phyloP scores from a whole-genome alignment of 2,329 filamentous ascomycete genomes.

The Aureobasidium melanogenum region DNA sequence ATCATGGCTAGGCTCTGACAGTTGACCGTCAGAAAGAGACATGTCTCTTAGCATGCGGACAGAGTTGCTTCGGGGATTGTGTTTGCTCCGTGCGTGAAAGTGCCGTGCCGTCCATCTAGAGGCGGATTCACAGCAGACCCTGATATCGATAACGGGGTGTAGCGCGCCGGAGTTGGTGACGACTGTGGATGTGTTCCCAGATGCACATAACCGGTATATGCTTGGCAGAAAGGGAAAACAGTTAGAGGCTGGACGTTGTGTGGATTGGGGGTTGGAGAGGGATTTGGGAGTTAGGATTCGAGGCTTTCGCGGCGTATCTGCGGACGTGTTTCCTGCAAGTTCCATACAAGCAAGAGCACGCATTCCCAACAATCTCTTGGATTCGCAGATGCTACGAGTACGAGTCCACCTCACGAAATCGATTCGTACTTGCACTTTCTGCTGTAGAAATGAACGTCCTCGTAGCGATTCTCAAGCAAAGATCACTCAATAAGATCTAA shows the following conservation, averaged over 20 bases:
- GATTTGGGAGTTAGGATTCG: background rate
- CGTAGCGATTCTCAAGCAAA: background rate
- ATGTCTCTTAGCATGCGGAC: conserved; percentile 7
- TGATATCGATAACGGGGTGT: background rate
- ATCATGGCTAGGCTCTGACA: background rate
- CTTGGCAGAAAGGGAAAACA: background rate
- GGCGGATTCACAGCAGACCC: background rate
- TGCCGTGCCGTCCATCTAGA: background rate
- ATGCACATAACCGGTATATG: background rate
- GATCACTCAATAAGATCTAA: background rate
- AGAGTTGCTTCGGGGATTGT: background rate
- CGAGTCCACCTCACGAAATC: too few species aligned
- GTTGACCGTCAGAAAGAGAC: conserved; percentile 7
- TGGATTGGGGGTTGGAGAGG: background rate
- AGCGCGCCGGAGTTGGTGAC: background rate
- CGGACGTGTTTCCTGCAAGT: background rate
- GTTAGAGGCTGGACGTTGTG: background rate
- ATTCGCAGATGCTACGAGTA: too few species aligned
- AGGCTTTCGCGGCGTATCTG: background rate
- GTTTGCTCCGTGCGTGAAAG: background rate
- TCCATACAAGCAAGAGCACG: too few species aligned
- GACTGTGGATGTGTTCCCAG: background rate
- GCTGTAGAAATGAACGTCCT: too few species aligned
- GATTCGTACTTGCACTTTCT: too few species aligned
- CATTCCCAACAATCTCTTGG: background rate